Evolutionary conservation across 148 eudicot species (phyloP).

Genomic region (Vaccinium vitisidaea): DNA sequence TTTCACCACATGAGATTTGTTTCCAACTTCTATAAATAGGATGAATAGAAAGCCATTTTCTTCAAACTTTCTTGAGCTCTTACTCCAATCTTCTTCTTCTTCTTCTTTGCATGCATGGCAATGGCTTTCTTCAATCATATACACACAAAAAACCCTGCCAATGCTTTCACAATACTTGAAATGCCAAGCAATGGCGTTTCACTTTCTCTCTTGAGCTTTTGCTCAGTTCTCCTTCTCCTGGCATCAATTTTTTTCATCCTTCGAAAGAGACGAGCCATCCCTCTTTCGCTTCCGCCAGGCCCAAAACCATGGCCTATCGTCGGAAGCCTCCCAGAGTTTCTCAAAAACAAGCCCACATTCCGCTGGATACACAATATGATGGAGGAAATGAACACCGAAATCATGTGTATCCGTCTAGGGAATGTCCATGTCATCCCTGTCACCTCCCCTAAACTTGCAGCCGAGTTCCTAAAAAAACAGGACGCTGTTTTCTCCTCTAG

Average conservation of each 20-base stretch:
- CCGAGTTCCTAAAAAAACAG: slow-evolving; percentile 16
- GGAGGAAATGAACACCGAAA: neutral
- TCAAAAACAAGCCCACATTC: neutral
- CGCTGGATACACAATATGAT: neutral
- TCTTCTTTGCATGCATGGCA: neutral
- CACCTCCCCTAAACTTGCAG: slow-evolving; percentile 11
- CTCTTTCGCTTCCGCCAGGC: neutral
- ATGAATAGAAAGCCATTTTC: too few relatives aligned
- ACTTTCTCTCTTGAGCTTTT: neutral
- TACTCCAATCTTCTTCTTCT: too few relatives aligned
- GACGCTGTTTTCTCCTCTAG: slow-evolving; percentile 19
- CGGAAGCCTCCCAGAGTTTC: neutral
- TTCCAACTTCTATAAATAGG: too few relatives aligned
- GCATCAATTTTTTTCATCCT: neutral
- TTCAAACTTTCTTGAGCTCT: too few relatives aligned
- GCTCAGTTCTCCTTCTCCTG: neutral
- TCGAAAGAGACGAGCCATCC: neutral
- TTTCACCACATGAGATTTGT: too few relatives aligned
- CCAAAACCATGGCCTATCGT: slow-evolving; percentile 11
- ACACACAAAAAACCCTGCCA: neutral
- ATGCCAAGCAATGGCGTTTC: neutral
- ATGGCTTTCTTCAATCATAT: neutral
- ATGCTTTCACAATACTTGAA: neutral
- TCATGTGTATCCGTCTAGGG: neutral
- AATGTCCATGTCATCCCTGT: neutral